Evolutionary conservation across 331 rosid species (phyloP).

Genomic region (Telfairia occidentalis): DNA sequence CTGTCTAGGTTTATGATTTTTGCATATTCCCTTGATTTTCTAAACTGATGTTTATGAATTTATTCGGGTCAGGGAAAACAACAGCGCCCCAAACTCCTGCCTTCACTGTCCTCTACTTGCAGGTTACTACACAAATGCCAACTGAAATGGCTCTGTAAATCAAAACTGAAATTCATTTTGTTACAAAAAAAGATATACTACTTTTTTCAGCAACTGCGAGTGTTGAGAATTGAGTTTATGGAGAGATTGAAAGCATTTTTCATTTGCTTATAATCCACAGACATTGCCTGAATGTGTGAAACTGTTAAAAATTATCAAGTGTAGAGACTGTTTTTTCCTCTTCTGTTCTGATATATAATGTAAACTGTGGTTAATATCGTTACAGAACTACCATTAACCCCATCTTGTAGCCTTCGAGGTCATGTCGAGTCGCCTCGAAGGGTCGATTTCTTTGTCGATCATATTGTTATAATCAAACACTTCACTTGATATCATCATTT

Average conservation of each 20-base stretch:
- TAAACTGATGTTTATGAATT: not conserved
- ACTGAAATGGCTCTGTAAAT: not conserved
- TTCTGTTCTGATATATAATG: not conserved
- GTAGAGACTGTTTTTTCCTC: not conserved
- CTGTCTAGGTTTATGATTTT: not conserved
- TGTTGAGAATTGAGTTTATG: not conserved
- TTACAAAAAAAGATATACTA: not conserved
- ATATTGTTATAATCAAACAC: not conserved
- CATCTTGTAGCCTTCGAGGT: not conserved
- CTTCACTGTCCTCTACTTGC: conserved; percentile 6
- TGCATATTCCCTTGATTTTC: not conserved
- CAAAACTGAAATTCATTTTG: not conserved
- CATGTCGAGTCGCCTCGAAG: not conserved
- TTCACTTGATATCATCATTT: not conserved
- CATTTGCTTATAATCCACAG: not conserved
- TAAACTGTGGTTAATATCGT: not conserved
- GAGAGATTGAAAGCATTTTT: not conserved
- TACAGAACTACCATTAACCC: not conserved
- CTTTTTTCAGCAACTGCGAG: not conserved
- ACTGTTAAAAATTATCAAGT: not conserved
- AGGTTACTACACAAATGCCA: not conserved
- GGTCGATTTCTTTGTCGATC: not conserved
- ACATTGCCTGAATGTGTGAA: not conserved
- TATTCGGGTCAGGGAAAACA: not conserved
- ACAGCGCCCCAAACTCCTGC: not conserved